phyloP scores from a whole-genome alignment of 805 yeast species.

The Candida hungchunana region DNA sequence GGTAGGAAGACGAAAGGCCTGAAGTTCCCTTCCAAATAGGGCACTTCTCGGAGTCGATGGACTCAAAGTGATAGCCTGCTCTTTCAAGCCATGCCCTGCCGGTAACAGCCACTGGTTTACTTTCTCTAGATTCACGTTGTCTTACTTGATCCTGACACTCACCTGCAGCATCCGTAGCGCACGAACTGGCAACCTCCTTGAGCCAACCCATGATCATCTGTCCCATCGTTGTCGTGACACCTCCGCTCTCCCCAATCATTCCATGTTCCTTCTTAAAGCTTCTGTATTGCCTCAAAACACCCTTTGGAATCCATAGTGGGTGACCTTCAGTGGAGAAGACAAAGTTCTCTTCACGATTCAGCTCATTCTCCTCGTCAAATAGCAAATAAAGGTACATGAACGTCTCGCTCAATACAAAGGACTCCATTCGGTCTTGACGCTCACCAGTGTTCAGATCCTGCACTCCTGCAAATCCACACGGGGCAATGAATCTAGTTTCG shows the following conservation, averaged over 20 bases:
- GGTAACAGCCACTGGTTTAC: background rate
- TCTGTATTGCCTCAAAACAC: conserved; percentile 28
- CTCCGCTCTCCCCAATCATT: conserved; percentile 3
- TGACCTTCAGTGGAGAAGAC: conserved; percentile 86
- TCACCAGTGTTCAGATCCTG: conserved; percentile 62
- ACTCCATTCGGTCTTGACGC: conserved; percentile 81
- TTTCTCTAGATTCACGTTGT: too few species aligned
- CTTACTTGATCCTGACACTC: too few species aligned
- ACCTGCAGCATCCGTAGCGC: background rate
- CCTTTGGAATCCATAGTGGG: conserved; percentile 67
- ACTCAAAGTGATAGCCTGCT: conserved; percentile 2
- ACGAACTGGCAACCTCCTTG: conserved; percentile 1
- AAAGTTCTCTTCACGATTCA: conserved; percentile 39
- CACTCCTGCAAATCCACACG: conserved; percentile 80
- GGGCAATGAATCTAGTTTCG: conserved; percentile 44
- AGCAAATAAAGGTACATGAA: conserved; percentile 75
- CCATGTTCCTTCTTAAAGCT: background rate
- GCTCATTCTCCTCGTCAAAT: conserved; percentile 63
- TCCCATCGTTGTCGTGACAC: conserved; percentile 6
- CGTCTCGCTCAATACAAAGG: conserved; percentile 85
- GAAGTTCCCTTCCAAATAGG: background rate
- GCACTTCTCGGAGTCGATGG: conserved; percentile 1
- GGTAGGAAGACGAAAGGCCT: conserved; percentile 9
- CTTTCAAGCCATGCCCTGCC: conserved; percentile 4
- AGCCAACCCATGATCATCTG: conserved; percentile 10